Conservation (phyloP, 768 basidiomycete genomes). For the Lactifluus rugatus region DNA sequence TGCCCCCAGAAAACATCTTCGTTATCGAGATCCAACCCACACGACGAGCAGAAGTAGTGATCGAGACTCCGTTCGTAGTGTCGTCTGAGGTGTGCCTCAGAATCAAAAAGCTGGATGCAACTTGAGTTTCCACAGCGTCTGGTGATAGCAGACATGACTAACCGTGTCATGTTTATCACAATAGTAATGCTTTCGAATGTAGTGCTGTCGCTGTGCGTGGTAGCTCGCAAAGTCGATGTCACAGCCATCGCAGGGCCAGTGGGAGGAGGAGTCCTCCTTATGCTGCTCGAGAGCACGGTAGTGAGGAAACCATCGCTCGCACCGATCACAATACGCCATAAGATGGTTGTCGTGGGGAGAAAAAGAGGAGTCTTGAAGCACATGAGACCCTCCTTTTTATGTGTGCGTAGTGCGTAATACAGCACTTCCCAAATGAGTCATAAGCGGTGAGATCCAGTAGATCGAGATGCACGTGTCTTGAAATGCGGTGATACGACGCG, state of each 20-base stretch:
- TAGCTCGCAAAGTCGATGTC: conserved; percentile 32
- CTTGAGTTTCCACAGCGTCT: too few relatives aligned
- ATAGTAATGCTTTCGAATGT: not conserved
- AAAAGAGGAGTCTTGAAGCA: not conserved
- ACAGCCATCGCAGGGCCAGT: conserved; percentile 40
- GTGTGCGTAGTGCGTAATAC: not conserved
- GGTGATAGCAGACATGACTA: too few relatives aligned
- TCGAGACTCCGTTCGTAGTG: too few relatives aligned
- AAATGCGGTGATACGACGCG: too few relatives aligned
- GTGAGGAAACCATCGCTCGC: conserved; percentile 14
- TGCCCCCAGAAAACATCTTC: not conserved
- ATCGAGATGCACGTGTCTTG: too few relatives aligned
- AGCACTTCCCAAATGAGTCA: too few relatives aligned
- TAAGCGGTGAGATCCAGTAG: too few relatives aligned
- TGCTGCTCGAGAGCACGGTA: conserved; percentile 22
- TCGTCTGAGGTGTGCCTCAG: not conserved
- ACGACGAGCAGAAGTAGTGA: too few relatives aligned
- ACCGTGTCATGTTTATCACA: not conserved
- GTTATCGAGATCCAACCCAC: too few relatives aligned
- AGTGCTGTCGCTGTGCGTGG: not conserved
- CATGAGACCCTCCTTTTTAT: not conserved
- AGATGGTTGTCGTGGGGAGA: not conserved
- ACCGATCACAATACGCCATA: not conserved
- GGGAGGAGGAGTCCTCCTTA: conserved; percentile 24
- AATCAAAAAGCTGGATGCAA: not conserved